Evolutionary conservation across 192 early-diverging fungal genomes (phyloP), one percentile per base, ranked within the genome.

Genomic region (Gigaspora rosea): DNA sequence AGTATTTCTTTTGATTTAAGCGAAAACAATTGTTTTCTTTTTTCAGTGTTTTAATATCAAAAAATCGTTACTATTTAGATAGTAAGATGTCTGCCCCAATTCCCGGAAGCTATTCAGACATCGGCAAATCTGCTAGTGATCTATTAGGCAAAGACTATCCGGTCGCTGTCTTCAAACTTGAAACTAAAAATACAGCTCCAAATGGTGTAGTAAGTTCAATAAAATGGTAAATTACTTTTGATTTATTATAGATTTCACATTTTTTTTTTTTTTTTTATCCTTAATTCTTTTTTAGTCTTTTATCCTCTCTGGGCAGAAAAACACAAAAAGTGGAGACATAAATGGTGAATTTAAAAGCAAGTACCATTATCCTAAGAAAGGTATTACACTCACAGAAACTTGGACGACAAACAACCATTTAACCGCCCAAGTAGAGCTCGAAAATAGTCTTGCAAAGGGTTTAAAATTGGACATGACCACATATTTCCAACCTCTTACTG

Each of bases 121-220:
- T 99, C 79, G 94, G 94, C 88, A 99, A 97, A 89, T 83, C 92
- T 80, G 87, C 95, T 85, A 94, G 93, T 84, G 98, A 98, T 86
- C 88, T 99, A 79, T 90, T 99, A 79, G 86, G 89, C 88, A 98
- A 98, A 90, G 98, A 99, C 90, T 99, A 91, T 83, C 95, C 96
- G 73, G 90, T 94, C 78, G 95, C 94, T 70, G 86, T 88, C 35
- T 91, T 94, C 78, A 97, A 96, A 89, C 94, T 99, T 80, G 98
- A 99, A 82, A 92, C 96, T 85, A 97, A 98, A 93, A 97, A 96
- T 82, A 91, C 90, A 79, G 93, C 97, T 74, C 86, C 95, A 78
- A 96, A 95, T 86, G 96, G 96, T 84, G 95, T 99, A 47, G 94
- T 96, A 93, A 81, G 91, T 92, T 15, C 18, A 46, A 33, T 41